These are phyloP conservation scores for Russula ochroleuca DNA, from an alignment of 768 basidiomycete species.

Conservation along the genomic window DNA sequence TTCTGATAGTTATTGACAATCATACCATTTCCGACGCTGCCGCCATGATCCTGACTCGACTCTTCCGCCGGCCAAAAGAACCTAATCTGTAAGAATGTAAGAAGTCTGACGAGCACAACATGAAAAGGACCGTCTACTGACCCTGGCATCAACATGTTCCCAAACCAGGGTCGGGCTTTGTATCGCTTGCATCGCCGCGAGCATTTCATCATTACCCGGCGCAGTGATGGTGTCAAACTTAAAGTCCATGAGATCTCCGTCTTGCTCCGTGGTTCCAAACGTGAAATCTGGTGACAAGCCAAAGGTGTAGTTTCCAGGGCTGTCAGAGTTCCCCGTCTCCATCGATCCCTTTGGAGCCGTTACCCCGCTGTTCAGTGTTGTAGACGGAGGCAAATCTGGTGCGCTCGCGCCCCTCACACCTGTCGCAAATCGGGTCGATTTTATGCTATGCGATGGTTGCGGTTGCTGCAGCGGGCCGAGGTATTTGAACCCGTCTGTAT, in stretches of 20 bases:
- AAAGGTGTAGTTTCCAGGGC: constrained; percentile 3
- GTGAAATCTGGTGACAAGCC: constrained; percentile 9
- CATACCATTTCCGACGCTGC: background rate
- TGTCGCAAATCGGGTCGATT: background rate
- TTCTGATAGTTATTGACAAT: background rate
- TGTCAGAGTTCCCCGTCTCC: background rate
- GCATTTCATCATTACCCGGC: constrained; percentile 42
- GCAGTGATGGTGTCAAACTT: constrained; percentile 18
- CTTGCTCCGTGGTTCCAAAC: constrained; percentile 10
- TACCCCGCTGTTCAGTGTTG: background rate
- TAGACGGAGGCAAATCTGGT: background rate
- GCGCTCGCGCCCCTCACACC: background rate
- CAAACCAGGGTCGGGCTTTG: constrained; percentile 72
- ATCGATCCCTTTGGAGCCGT: background rate
- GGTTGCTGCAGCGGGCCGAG: background rate
- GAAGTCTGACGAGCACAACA: background rate
- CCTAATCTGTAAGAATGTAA: constrained; percentile 19
- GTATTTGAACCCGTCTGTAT: background rate
- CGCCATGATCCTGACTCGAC: background rate
- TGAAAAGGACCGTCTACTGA: constrained; percentile 30
- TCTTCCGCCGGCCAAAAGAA: constrained; percentile 25
- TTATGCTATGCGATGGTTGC: background rate
- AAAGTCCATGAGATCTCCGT: constrained; percentile 15
- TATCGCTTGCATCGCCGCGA: constrained; percentile 69
- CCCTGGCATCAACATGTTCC: constrained; percentile 85